phyloP scores from a whole-genome alignment of 306 rosid species.

The Alnus glutinosa region DNA sequence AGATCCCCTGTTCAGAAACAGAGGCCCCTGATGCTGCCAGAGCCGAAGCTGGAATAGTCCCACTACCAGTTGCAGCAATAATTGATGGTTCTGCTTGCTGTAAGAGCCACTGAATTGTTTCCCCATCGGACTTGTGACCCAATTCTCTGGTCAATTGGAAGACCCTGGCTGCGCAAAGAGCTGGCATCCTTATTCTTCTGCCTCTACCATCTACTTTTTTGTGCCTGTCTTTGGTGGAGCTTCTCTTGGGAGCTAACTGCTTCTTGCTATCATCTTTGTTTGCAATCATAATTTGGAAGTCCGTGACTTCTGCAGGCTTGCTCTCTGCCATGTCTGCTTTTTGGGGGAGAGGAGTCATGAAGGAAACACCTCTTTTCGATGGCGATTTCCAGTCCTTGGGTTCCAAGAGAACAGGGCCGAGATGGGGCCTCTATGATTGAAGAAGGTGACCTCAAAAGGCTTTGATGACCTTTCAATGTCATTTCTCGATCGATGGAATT shows the following conservation, averaged over 20 bases:
- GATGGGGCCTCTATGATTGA: slow-evolving; percentile 10
- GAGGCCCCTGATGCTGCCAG: slow-evolving; percentile 37
- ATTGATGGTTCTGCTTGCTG: slow-evolving; percentile 61
- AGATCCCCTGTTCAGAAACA: slow-evolving; percentile 45
- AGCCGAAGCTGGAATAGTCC: slow-evolving; percentile 50
- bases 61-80: slow-evolving; percentile 52
- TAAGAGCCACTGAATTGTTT: slow-evolving; percentile 59
- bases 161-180: slow-evolving; percentile 60
- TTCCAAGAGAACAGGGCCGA: slow-evolving; percentile 17
- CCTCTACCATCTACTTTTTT: slow-evolving; percentile 64
- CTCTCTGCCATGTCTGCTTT: slow-evolving; percentile 52
- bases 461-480: slow-evolving; percentile 23
- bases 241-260: slow-evolving; percentile 45
- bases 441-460: slow-evolving; percentile 24
- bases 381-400: slow-evolving; percentile 19
- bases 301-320: slow-evolving; percentile 47
- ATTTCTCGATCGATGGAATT: slow-evolving; percentile 20
- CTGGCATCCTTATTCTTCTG: slow-evolving; percentile 60
- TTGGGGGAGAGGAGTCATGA: slow-evolving; percentile 22
- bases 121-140: slow-evolving; percentile 54
- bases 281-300: slow-evolving; percentile 38
- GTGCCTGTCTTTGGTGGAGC: slow-evolving; percentile 55
- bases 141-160: slow-evolving; percentile 54
- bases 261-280: slow-evolving; percentile 44
- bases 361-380: slow-evolving; percentile 36